Conservation (phyloP, 169 alveolate species). For the Plasmodium vivax region DNA sequence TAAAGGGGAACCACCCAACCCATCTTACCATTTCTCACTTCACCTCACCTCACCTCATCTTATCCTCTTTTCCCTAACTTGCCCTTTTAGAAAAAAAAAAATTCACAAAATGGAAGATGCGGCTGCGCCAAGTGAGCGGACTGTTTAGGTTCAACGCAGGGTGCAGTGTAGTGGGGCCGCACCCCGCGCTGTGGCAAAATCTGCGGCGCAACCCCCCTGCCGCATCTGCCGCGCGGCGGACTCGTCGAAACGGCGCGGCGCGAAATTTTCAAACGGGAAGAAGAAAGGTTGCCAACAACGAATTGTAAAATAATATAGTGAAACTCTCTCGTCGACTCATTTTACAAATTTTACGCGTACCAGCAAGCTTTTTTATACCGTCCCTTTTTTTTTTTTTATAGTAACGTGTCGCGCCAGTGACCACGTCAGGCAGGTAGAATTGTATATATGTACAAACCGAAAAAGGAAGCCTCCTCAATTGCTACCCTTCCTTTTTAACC, state of each 20-base stretch:
- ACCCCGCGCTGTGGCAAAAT: not conserved
- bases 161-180: not conserved
- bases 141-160: not conserved
- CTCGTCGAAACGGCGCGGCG: not conserved
- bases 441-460: not conserved
- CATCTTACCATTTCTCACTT: not conserved
- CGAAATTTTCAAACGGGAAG: not conserved
- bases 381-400: not conserved
- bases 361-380: not conserved
- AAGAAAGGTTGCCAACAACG: not conserved
- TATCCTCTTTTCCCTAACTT: not conserved
- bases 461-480: not conserved
- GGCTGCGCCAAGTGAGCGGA: not conserved
- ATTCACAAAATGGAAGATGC: not conserved
- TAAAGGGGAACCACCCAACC: not conserved
- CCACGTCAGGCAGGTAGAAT: not conserved
- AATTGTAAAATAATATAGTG: not conserved
- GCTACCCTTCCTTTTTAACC: not conserved
- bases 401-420: not conserved
- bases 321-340: not conserved
- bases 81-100: not conserved
- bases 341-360: not conserved
- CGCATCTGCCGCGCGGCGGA: not conserved
- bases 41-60: not conserved
- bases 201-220: not conserved